A percentile compares a stretch with the other conserved stretches of the same genome.
phyloP scores from a whole-genome alignment of 169 alveolate species.

The Babesia microti region DNA sequence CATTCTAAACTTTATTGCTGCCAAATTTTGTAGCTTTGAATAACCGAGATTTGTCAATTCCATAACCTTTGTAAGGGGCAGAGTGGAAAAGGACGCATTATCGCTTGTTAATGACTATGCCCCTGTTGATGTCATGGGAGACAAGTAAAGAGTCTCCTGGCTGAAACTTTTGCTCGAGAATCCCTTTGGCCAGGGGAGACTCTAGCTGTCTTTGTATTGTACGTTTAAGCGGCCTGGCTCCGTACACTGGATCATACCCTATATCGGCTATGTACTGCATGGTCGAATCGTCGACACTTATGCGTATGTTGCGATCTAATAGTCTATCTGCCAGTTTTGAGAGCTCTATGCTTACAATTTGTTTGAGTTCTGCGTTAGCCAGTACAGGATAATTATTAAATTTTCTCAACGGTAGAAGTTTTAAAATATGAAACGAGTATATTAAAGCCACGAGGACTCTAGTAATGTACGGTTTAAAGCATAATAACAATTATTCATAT shows the following conservation, averaged over 20 bases:
- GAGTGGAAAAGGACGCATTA: slow-evolving; percentile 14
- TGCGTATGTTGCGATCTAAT: slow-evolving; percentile 61
- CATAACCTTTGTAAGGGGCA: too few relatives aligned
- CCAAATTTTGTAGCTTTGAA: too few relatives aligned
- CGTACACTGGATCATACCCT: slow-evolving; percentile 77
- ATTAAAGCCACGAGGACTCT: neutral
- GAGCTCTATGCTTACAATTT: slow-evolving; percentile 66
- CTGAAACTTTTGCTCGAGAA: slow-evolving; percentile 51
- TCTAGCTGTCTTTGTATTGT: slow-evolving; percentile 73
- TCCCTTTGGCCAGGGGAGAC: slow-evolving; percentile 63
- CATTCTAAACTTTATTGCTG: too few relatives aligned
- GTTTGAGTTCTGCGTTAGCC: slow-evolving; percentile 49
- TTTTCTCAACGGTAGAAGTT: neutral
- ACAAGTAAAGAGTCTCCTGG: slow-evolving; percentile 59
- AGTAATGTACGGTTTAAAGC: neutral
- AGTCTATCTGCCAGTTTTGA: slow-evolving; percentile 64
- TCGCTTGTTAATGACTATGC: slow-evolving; percentile 4
- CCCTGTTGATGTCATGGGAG: too few relatives aligned
- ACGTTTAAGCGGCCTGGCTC: slow-evolving; percentile 74
- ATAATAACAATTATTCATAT: neutral
- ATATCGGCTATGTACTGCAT: slow-evolving; percentile 64
- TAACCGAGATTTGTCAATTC: too few relatives aligned
- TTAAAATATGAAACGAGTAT: neutral
- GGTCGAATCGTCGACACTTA: slow-evolving; percentile 71
- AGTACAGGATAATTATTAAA: neutral